Evolutionary conservation across 2,329 filamentous ascomycete genomes (phyloP).

Genomic region (Microsporum canis): DNA sequence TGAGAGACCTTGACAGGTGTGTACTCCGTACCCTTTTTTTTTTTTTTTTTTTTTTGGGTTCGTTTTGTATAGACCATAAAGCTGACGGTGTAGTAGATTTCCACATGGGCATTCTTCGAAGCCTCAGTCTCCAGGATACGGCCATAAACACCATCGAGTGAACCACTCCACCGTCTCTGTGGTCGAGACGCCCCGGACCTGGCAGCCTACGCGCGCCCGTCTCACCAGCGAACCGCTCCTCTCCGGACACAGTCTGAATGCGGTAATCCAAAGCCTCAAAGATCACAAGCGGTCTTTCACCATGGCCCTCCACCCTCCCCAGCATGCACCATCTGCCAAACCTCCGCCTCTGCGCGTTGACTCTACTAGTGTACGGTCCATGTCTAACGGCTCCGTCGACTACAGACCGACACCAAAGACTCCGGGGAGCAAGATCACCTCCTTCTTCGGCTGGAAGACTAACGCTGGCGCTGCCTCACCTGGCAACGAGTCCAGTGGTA

Average conservation of each 20-base stretch:
- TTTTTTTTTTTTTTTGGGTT: too few species aligned
- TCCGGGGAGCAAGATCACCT: slow-evolving; percentile 48
- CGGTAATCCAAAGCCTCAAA: slow-evolving; percentile 3
- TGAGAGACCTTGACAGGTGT: slow-evolving; percentile 33
- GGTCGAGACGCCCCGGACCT: neutral
- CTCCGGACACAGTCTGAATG: slow-evolving; percentile 1
- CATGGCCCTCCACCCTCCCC: slow-evolving; percentile 36
- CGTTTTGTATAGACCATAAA: neutral
- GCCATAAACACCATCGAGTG: neutral
- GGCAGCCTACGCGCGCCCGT: neutral
- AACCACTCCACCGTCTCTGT: neutral
- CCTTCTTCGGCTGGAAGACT: slow-evolving; percentile 58
- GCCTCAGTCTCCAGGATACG: neutral
- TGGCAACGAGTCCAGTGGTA: slow-evolving; percentile 48
- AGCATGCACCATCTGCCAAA: slow-evolving; percentile 18
- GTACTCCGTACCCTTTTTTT: slow-evolving; percentile 20
- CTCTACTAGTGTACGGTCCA: slow-evolving; percentile 23
- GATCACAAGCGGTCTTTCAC: slow-evolving; percentile 28
- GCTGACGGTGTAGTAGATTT: neutral
- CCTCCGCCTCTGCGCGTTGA: slow-evolving; percentile 37
- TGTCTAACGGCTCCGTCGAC: slow-evolving; percentile 25
- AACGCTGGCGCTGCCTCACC: slow-evolving; percentile 43
- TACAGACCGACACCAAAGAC: slow-evolving; percentile 38
- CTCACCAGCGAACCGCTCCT: neutral
- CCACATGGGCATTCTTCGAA: slow-evolving; percentile 1